Evolutionary conservation across 108 stramenopile species (phyloP).

Genomic region (Mayamaea pseudoterrestris): DNA sequence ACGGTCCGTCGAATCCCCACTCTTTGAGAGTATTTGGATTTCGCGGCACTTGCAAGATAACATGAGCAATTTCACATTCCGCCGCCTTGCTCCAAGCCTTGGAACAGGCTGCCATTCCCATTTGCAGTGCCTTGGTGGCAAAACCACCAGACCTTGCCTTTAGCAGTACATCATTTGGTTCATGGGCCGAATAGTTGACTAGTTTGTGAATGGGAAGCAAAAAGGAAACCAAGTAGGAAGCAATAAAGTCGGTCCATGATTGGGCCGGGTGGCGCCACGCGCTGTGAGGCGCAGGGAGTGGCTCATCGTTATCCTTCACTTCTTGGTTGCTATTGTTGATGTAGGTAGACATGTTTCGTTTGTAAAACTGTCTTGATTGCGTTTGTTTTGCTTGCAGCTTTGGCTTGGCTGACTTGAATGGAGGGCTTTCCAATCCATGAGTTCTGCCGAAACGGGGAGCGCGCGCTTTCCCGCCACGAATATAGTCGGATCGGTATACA

Average conservation of each 20-base stretch:
- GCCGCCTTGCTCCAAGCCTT: neutral
- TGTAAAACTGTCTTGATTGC: neutral
- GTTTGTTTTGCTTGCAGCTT: slow-evolving; percentile 1
- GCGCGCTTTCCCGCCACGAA: too few species aligned
- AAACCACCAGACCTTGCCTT: neutral
- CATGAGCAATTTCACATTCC: neutral
- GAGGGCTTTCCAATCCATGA: too few species aligned
- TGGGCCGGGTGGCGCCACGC: neutral
- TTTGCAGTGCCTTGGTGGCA: neutral
- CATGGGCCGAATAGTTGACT: neutral
- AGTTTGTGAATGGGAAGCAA: neutral
- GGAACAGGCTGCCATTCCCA: neutral
- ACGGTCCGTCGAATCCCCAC: slow-evolving; percentile 1
- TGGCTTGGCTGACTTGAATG: neutral
- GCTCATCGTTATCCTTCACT: too few species aligned
- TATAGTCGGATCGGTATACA: too few species aligned
- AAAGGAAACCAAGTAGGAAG: neutral
- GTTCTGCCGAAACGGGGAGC: too few species aligned
- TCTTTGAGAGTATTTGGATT: neutral
- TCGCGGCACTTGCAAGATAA: neutral
- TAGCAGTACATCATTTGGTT: neutral
- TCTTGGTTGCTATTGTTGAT: too few species aligned
- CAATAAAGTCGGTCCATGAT: neutral
- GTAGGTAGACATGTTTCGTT: too few species aligned
- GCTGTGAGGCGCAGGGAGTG: slow-evolving; percentile 2